These are phyloP conservation scores for Acanthamoeba lenticulata DNA, from an alignment of 208 protist genomes.

Conservation along the genomic window DNA sequence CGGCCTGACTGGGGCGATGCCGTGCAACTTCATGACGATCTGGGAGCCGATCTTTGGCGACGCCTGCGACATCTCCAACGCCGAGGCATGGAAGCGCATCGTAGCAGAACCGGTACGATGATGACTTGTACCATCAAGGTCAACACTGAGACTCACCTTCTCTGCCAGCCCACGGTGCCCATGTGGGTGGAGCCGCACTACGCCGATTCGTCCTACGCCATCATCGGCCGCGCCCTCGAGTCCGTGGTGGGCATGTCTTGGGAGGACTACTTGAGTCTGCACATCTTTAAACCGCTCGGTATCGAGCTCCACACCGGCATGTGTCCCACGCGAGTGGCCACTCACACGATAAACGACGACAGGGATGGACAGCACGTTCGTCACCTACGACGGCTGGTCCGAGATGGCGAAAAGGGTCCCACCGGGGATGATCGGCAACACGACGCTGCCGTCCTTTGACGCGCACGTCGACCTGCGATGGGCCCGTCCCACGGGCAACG, in stretches of 20 bases:
- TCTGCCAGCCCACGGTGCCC: background rate
- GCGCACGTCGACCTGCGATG: constrained; percentile 21
- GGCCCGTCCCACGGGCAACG: constrained; percentile 24
- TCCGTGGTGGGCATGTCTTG: background rate
- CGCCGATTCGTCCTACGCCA: constrained; percentile 41
- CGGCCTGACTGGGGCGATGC: background rate
- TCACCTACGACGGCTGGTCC: background rate
- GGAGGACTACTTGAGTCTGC: background rate
- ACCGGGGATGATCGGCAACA: background rate
- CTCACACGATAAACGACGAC: background rate
- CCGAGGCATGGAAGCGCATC: constrained; percentile 38
- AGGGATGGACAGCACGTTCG: constrained; percentile 34
- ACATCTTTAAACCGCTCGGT: constrained; percentile 59
- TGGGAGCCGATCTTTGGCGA: background rate
- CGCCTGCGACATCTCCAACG: constrained; percentile 56
- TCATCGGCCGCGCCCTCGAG: constrained; percentile 13
- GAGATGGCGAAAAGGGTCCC: constrained; percentile 22
- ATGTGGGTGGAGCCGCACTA: constrained; percentile 5
- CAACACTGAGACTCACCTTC: background rate
- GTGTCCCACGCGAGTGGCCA: background rate
- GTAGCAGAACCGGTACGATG: background rate
- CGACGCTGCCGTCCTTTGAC: background rate
- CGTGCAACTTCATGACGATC: constrained; percentile 45
- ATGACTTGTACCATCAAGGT: background rate
- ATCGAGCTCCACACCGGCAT: too few relatives aligned